A percentile compares a stretch with the other conserved stretches of the same genome.
Conservation (phyloP, 257 asterid species). For the Catharanthus roseus region DNA sequence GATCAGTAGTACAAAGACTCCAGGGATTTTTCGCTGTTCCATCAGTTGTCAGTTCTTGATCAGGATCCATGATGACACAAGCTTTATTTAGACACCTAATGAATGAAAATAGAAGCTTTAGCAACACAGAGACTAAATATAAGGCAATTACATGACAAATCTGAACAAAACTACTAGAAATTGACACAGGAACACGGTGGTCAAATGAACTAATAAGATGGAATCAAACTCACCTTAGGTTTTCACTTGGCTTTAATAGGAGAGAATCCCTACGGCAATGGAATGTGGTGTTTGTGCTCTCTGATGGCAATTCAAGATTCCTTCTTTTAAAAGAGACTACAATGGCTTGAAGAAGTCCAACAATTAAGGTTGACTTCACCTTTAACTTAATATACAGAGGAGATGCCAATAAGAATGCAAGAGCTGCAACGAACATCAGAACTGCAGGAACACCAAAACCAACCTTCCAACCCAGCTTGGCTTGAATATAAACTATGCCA, state of each 20-base stretch:
- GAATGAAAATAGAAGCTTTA: neutral
- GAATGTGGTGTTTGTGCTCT: constrained; percentile 15
- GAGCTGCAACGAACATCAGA: constrained; percentile 31
- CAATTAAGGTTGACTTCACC: constrained; percentile 34
- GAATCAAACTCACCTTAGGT: constrained; percentile 37
- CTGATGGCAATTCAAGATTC: constrained; percentile 17
- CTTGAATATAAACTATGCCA: constrained; percentile 69
- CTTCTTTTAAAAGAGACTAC: constrained; percentile 51
- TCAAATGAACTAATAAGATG: neutral
- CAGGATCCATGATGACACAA: constrained; percentile 45
- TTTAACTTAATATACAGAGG: constrained; percentile 38
- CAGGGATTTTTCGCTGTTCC: constrained; percentile 49
- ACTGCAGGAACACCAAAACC: constrained; percentile 54
- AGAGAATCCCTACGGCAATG: constrained; percentile 33
- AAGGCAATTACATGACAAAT: neutral
- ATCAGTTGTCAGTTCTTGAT: constrained; percentile 32
- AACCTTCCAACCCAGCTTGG: constrained; percentile 55
- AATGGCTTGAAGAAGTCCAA: constrained; percentile 40
- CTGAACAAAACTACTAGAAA: constrained; percentile 11
- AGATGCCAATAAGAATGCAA: constrained; percentile 45
- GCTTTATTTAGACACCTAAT: constrained; percentile 71
- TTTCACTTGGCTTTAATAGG: constrained; percentile 39
- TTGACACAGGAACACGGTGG: neutral
- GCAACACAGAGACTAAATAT: neutral
- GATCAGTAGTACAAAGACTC: constrained; percentile 65